These are phyloP conservation scores for Leccinum variicolor DNA, from an alignment of 768 basidiomycete genomes.

Conservation along the genomic window DNA sequence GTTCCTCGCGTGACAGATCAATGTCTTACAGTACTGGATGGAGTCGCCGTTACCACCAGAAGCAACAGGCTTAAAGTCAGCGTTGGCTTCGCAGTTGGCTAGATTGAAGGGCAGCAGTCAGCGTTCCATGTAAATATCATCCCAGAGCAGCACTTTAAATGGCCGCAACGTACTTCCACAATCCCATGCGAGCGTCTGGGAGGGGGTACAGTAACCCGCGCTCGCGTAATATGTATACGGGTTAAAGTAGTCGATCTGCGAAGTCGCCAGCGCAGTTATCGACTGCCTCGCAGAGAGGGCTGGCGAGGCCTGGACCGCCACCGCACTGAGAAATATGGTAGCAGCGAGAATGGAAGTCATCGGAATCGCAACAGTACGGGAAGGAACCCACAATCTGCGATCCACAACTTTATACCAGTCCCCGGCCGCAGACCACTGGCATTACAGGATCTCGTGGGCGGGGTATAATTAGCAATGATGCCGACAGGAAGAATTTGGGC, in stretches of 20 bases:
- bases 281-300: conserved; percentile 31
- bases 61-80: conserved; percentile 45
- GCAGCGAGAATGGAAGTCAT: conserved; percentile 21
- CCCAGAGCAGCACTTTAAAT: neutral
- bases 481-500: neutral
- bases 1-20: neutral
- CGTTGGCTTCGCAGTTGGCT: conserved; percentile 44
- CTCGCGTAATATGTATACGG: conserved; percentile 52
- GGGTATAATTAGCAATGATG: neutral
- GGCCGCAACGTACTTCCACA: conserved; percentile 38
- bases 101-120: neutral
- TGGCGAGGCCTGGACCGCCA: conserved; percentile 20
- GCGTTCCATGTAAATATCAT: neutral
- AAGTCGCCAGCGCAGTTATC: conserved; percentile 38
- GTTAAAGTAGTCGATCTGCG: conserved; percentile 42
- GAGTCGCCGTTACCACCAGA: conserved; percentile 44
- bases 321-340: conserved; percentile 13
- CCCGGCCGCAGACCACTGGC: neutral
- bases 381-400: neutral
- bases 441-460: neutral
- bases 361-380: neutral
- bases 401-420: neutral
- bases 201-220: conserved; percentile 46
- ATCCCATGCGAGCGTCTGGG: conserved; percentile 45
- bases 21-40: conserved; percentile 41